Percentiles rank a stretch among this genome's conserved stretches.
Evolutionary conservation across 2,329 filamentous ascomycete species (phyloP).

Genomic region (Colletotrichum tropicicola): DNA sequence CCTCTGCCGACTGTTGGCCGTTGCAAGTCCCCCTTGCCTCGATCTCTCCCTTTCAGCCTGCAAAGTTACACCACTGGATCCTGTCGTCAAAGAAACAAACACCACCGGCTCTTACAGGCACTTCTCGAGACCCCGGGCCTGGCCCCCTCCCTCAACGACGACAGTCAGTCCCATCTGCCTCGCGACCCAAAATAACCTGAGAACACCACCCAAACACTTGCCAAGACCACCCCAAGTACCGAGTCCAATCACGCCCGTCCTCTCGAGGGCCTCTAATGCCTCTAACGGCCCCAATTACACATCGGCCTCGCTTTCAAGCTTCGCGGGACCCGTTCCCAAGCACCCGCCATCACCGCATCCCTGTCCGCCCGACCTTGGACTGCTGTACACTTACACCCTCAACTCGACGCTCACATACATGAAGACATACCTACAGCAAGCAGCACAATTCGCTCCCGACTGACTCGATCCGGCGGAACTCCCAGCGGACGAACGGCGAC

Average conservation of each 20-base stretch:
- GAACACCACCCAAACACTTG: constrained; percentile 17
- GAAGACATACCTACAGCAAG: not conserved
- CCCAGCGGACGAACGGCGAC: not conserved
- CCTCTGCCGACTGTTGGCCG: too few relatives aligned
- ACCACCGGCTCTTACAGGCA: too few relatives aligned
- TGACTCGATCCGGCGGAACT: not conserved
- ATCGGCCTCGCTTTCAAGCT: constrained; percentile 18
- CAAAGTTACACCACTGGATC: too few relatives aligned
- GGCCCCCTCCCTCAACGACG: not conserved
- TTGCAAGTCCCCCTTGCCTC: too few relatives aligned
- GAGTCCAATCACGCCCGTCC: constrained; percentile 20
- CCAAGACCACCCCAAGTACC: constrained; percentile 24
- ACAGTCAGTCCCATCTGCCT: not conserved
- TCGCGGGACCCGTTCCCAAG: constrained; percentile 10
- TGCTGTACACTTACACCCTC: too few relatives aligned
- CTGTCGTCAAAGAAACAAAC: too few relatives aligned
- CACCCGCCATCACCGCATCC: constrained; percentile 2
- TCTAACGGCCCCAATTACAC: constrained; percentile 10
- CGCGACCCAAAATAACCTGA: constrained; percentile 11
- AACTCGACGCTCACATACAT: not conserved
- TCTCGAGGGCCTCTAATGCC: not conserved
- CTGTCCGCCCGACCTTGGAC: constrained; percentile 2
- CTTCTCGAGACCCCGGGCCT: not conserved
- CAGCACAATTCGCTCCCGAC: not conserved
- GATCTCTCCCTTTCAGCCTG: too few relatives aligned